phyloP scores from a whole-genome alignment of 106 monocot species.

The Ottelia alismoides region DNA sequence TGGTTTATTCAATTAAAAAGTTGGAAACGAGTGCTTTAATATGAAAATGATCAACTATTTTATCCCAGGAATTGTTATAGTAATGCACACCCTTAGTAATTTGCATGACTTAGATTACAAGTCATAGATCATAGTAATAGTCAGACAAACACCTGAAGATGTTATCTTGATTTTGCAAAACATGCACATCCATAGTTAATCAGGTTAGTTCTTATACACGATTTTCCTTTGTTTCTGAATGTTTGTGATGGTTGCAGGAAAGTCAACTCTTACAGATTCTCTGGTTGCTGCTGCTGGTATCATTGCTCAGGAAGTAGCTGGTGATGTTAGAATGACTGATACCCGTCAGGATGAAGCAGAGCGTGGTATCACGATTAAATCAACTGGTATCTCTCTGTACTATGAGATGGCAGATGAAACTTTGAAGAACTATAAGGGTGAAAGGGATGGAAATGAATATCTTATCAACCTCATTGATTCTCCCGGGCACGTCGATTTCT shows the following conservation, averaged over 20 bases:
- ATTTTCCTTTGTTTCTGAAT: no score
- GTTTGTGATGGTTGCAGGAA: slow-evolving; percentile 27
- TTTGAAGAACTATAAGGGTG: slow-evolving; percentile 30
- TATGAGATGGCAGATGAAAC: slow-evolving; percentile 31
- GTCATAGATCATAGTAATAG: no score
- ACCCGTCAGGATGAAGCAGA: slow-evolving; percentile 37
- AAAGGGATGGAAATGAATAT: slow-evolving; percentile 33
- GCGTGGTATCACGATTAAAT: slow-evolving; percentile 41
- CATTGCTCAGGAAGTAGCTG: slow-evolving; percentile 41
- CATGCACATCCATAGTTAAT: no score
- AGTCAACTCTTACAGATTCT: slow-evolving; percentile 34
- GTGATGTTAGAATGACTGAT: slow-evolving; percentile 37
- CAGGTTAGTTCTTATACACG: no score
- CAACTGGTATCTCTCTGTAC: slow-evolving; percentile 30
- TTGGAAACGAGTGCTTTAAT: no score
- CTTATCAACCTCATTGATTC: slow-evolving; percentile 51
- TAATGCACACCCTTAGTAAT: no score
- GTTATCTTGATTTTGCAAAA: no score
- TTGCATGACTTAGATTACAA: no score
- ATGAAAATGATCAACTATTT: no score
- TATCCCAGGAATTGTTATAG: no score
- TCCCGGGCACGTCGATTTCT: slow-evolving; percentile 43
- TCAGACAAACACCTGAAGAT: no score
- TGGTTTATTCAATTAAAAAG: no score
- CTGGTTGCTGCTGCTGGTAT: slow-evolving; percentile 38